These are phyloP conservation scores for Hyaloscypha finlandica DNA, from an alignment of 495 filamentous ascomycete genomes.

Conservation along the genomic window DNA sequence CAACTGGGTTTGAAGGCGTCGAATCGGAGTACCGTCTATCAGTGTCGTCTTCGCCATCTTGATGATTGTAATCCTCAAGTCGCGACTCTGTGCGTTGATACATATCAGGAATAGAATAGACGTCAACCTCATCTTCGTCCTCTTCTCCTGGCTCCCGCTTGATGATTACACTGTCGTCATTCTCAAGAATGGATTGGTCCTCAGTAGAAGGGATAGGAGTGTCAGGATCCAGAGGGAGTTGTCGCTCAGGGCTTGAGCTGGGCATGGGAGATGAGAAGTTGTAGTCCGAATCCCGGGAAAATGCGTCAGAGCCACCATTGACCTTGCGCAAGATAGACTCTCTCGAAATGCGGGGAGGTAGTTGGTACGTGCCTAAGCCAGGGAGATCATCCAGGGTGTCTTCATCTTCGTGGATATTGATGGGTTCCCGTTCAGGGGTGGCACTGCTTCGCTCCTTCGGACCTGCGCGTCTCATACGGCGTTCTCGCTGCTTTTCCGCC, in stretches of 20 bases:
- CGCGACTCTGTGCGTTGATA: conserved; percentile 37
- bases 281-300: conserved; percentile 60
- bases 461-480: conserved; percentile 58
- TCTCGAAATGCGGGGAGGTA: conserved; percentile 80
- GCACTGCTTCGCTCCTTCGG: conserved; percentile 47
- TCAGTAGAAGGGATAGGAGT: conserved; percentile 79
- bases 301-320: conserved; percentile 69
- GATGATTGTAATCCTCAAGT: conserved; percentile 45
- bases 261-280: conserved; percentile 59
- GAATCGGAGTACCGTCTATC: conserved; percentile 53
- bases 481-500: conserved; percentile 60
- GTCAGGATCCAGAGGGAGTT: conserved; percentile 71
- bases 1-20: conserved; percentile 14
- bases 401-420: conserved; percentile 44
- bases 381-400: conserved; percentile 57
- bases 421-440: conserved; percentile 48
- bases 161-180: conserved; percentile 64
- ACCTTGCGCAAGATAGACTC: conserved; percentile 91
- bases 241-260: conserved; percentile 52
- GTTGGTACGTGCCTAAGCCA: conserved; percentile 57
- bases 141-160: conserved; percentile 60
- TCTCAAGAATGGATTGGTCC: conserved; percentile 43
- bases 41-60: conserved; percentile 42
- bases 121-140: conserved; percentile 57
- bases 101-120: conserved; percentile 73